Conservation (phyloP, 345 rosid species). For the Conringia planisiliqua region DNA sequence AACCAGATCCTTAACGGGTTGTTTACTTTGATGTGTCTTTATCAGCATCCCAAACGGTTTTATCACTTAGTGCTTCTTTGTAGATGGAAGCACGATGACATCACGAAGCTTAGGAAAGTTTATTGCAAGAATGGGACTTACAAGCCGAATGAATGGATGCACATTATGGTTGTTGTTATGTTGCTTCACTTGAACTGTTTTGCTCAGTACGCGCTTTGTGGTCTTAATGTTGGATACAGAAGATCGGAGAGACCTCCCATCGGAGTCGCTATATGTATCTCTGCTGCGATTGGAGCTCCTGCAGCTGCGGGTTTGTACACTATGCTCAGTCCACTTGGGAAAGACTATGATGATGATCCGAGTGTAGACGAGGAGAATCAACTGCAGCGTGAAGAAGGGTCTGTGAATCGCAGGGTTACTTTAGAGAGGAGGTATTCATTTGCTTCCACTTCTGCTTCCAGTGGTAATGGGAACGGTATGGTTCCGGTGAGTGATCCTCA, state of each 20-base stretch:
- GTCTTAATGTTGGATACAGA: conserved; percentile 72
- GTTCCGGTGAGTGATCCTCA: conserved; percentile 47
- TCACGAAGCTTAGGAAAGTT: conserved; percentile 60
- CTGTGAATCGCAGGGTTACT: conserved; percentile 32
- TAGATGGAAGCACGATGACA: conserved; percentile 73
- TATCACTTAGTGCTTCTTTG: conserved; percentile 76
- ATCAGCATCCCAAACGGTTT: conserved; percentile 86
- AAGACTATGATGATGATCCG: conserved; percentile 59
- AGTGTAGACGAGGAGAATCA: conserved; percentile 71
- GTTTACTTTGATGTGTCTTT: conserved; percentile 92
- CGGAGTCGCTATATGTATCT: conserved; percentile 81
- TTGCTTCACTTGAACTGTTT: conserved; percentile 88
- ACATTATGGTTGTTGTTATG: conserved; percentile 75
- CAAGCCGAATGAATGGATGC: conserved; percentile 89
- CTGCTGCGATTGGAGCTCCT: conserved; percentile 85
- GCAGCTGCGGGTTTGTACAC: conserved; percentile 79
- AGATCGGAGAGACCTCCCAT: conserved; percentile 83
- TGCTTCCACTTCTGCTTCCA: conserved; percentile 31
- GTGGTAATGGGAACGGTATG: conserved; percentile 37
- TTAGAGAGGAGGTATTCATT: conserved; percentile 70
- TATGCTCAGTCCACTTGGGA: conserved; percentile 82
- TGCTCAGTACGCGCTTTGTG: conserved; percentile 93
- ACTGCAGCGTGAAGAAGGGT: conserved; percentile 27
- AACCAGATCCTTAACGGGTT: conserved; percentile 88
- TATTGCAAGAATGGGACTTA: conserved; percentile 88